Evolutionary conservation across 2,329 filamentous ascomycete species (phyloP).

Genomic region (Aspergillus ibericus): DNA sequence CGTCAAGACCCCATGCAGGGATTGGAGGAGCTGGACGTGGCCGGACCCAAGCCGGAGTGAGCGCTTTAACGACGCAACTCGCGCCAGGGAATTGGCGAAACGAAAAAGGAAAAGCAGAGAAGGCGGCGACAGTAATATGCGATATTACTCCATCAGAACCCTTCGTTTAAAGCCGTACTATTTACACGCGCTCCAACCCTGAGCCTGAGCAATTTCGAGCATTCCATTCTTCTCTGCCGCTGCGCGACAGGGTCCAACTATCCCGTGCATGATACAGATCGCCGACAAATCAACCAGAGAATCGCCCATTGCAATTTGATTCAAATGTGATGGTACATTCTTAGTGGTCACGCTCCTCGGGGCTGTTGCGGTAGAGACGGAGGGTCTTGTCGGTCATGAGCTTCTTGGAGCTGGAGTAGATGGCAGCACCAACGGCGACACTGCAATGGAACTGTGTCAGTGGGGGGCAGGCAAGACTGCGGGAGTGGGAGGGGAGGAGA

Average conservation of each 20-base stretch:
- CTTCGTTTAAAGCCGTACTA: conserved; percentile 34
- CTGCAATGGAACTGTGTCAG: conserved; percentile 39
- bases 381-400: conserved; percentile 88
- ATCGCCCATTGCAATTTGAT: conserved; percentile 31
- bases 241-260: conserved; percentile 25
- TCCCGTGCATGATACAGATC: conserved; percentile 33
- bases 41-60: conserved; percentile 79
- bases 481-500: conserved; percentile 16
- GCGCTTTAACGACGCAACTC: conserved; percentile 20
- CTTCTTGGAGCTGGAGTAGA: conserved; percentile 81
- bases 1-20: conserved; percentile 92
- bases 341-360: conserved; percentile 42
- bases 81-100: conserved; percentile 5
- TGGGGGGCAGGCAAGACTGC: conserved; percentile 5
- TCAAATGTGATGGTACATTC: conserved; percentile 36
- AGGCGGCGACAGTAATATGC: conserved; percentile 28
- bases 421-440: conserved; percentile 71
- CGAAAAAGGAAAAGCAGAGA: conserved; percentile 20
- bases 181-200: conserved; percentile 36
- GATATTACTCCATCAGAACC: conserved; percentile 28
- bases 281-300: conserved; percentile 23
- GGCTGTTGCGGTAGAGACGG: conserved; percentile 73
- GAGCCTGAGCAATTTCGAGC: conserved; percentile 27
- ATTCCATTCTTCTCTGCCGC: conserved; percentile 17
- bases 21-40: conserved; percentile 87